phyloP scores from a whole-genome alignment of 192 early-diverging fungal genomes.

The Kappamyces sp. region DNA sequence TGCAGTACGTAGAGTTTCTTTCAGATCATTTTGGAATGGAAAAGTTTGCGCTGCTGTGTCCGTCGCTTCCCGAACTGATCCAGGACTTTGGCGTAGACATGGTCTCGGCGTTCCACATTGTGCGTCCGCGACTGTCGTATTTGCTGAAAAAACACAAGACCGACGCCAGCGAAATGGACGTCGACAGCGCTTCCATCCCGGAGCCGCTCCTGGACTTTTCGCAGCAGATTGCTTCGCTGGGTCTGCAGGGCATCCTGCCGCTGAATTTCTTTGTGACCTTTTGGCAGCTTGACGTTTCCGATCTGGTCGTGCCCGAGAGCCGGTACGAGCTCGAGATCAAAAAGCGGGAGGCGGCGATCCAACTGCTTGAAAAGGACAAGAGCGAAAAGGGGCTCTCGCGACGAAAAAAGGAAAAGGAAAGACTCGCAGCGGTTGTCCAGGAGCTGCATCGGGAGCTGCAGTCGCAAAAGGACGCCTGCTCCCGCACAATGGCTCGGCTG shows the following conservation, averaged over 20 bases:
- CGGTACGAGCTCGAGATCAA: constrained; percentile 58
- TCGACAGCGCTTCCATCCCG: too few species aligned
- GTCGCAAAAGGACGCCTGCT: not conserved
- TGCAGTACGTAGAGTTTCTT: constrained; percentile 65
- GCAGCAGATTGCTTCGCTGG: constrained; percentile 26
- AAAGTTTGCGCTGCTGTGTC: constrained; percentile 8
- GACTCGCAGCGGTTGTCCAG: not conserved
- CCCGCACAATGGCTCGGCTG: constrained; percentile 12
- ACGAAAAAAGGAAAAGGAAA: constrained; percentile 10
- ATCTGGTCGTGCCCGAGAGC: constrained; percentile 59
- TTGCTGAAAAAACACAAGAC: constrained; percentile 17
- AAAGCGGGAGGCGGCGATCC: constrained; percentile 34
- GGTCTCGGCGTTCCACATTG: constrained; percentile 57
- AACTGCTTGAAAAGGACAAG: constrained; percentile 20
- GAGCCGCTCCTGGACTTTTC: not conserved
- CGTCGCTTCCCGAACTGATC: constrained; percentile 19
- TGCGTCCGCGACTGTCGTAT: constrained; percentile 50
- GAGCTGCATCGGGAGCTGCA: constrained; percentile 3
- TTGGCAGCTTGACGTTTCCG: constrained; percentile 72
- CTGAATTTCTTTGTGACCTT: constrained; percentile 72
- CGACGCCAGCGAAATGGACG: too few species aligned
- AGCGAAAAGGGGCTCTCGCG: not conserved
- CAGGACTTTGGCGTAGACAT: constrained; percentile 52
- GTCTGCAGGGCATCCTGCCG: constrained; percentile 34
- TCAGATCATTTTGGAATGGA: constrained; percentile 36